phyloP scores from a whole-genome alignment of 192 early-diverging fungal species.

The Chytriomyces confervae region DNA sequence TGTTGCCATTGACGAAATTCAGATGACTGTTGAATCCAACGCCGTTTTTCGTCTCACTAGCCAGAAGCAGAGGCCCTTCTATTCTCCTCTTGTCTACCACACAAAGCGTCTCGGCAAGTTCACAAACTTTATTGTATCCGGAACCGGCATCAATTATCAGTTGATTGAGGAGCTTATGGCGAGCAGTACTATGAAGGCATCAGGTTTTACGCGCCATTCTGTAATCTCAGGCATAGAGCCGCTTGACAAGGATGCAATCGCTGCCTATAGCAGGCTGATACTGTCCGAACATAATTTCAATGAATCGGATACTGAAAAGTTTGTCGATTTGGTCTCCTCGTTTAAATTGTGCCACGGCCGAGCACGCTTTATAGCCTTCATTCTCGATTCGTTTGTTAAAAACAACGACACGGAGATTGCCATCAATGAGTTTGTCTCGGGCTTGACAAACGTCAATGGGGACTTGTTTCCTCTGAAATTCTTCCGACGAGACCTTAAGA shows the following conservation, averaged over 20 bases:
- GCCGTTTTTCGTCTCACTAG: constrained; percentile 15
- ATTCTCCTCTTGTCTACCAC: constrained; percentile 36
- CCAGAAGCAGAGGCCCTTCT: constrained; percentile 27
- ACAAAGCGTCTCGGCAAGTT: constrained; percentile 39
- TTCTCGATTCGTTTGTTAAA: constrained; percentile 38
- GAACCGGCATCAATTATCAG: constrained; percentile 44
- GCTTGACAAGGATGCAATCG: constrained; percentile 18
- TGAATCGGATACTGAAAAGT: constrained; percentile 15
- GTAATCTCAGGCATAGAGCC: constrained; percentile 30
- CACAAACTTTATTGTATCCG: constrained; percentile 37
- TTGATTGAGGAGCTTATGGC: constrained; percentile 31
- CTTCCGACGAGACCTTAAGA: constrained; percentile 37
- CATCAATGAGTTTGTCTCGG: constrained; percentile 31
- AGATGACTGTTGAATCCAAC: constrained; percentile 18
- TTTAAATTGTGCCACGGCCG: constrained; percentile 46
- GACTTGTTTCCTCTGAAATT: constrained; percentile 40
- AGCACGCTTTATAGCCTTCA: constrained; percentile 44
- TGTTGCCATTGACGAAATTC: background rate
- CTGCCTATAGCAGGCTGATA: constrained; percentile 29
- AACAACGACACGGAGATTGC: constrained; percentile 37
- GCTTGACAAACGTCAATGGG: constrained; percentile 27
- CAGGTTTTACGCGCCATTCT: background rate
- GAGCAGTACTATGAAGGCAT: constrained; percentile 31
- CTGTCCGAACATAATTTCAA: constrained; percentile 32
- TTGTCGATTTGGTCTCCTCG: constrained; percentile 28